Base-by-base conservation (phyloP, 805 yeast species). In the Monosporozyma aquatica region DNA sequence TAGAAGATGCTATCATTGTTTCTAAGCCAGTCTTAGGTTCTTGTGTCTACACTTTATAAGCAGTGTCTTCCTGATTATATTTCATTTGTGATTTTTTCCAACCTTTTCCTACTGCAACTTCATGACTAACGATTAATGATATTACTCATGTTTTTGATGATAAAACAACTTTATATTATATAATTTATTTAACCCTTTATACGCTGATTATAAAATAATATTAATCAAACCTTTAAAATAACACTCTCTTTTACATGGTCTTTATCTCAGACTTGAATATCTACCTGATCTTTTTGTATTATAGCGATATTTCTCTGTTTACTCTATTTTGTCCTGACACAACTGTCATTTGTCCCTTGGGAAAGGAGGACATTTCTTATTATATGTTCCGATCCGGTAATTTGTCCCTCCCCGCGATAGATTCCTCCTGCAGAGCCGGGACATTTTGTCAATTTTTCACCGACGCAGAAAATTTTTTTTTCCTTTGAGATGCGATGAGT, bases 21-120 rank as follows among this genome's bases (percentile, higher is more conserved):
- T 70, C 78, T 23, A 69, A 68, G 51, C 82, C 83, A 11, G 77
- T 76, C 6, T 56, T 67, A 43, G 83, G 83, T 3, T 72, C 75
- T 43, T 52, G 58, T 43, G 34, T 59, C 13, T 51, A 52, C 39
- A 57, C 56, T 44, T 48, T 54, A 33, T 52, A 46, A 54, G 28
- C 7, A 17, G 10, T 9, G 9, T 23, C n/a, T n/a, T 20, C 17
- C 8, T n/a, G 14, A 28, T 28, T 28, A 21, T 15, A 17, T 20
- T 32, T 4, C 22, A 9, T 17, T 17, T 29, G 11, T 11, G 11
- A 6, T n/a, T 21, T 26, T 3, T 27, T 22, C 14, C 34, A n/a
- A 17, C 14, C n/a, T 17, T 11, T 11, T 24, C 9, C 25, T 23
- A 23, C 8, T 32, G 18, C 35, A 32, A 32, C 35, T 32, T 32